Evolutionary conservation across 169 alveolate genomes (phyloP).

Genomic region (Plasmodium vivax): DNA sequence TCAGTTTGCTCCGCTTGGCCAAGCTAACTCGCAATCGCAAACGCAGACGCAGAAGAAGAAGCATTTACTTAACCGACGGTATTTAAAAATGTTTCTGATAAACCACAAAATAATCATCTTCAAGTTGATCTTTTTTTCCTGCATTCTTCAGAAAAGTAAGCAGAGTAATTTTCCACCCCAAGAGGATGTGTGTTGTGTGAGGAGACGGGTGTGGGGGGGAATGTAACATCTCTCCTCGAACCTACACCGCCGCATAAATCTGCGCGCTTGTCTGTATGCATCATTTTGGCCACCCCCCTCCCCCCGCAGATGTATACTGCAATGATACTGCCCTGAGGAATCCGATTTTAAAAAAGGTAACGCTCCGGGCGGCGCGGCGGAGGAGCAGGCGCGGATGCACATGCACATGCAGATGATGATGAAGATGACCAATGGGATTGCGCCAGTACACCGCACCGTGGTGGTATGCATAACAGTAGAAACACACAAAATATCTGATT

Average conservation of each 20-base stretch:
- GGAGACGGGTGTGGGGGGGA: background rate
- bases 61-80: background rate
- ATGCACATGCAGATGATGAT: no score
- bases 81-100: conserved; percentile 34
- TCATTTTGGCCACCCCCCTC: background rate
- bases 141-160: conserved; percentile 26
- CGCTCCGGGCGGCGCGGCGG: background rate
- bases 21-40: background rate
- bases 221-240: background rate
- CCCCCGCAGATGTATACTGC: conserved; percentile 7
- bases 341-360: conserved; percentile 59
- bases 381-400: background rate
- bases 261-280: background rate
- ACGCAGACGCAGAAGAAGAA: background rate
- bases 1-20: background rate
- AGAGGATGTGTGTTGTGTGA: background rate
- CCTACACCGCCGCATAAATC: background rate
- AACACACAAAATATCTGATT: background rate
- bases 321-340: conserved; percentile 11
- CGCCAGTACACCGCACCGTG: background rate
- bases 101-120: conserved; percentile 7
- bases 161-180: background rate
- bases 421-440: background rate
- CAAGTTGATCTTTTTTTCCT: conserved; percentile 17
- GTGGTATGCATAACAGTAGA: background rate